These are phyloP conservation scores for Solioccasus polychromus DNA, from an alignment of 768 basidiomycete species.

Conservation along the genomic window DNA sequence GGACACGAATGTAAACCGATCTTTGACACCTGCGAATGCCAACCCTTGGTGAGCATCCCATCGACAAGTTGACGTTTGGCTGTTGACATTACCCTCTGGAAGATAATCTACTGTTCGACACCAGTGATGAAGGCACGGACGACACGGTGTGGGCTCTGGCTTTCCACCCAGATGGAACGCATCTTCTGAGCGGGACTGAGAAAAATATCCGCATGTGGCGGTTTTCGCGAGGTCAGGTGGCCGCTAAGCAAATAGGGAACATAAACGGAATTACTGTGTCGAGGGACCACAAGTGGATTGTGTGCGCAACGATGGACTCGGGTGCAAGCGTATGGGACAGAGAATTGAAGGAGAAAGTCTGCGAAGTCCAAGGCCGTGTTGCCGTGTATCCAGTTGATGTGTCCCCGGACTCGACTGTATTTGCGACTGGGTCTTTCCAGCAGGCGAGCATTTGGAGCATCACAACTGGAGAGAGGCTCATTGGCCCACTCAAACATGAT, in stretches of 20 bases:
- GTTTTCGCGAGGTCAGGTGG: background rate
- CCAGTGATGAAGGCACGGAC: no score
- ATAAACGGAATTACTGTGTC: background rate
- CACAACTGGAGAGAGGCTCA: background rate
- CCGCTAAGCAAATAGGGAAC: no score
- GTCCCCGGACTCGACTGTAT: background rate
- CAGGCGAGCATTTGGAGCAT: background rate
- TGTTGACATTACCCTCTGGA: no score
- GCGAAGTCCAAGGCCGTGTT: background rate
- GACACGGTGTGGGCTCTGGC: no score
- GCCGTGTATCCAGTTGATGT: background rate
- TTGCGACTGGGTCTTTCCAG: background rate
- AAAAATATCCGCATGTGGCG: no score
- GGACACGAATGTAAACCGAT: no score
- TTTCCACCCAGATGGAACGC: background rate
- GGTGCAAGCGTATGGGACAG: slow-evolving; percentile 1
- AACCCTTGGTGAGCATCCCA: no score
- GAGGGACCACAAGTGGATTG: background rate
- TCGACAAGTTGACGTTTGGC: no score
- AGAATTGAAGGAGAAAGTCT: no score
- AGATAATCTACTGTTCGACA: no score
- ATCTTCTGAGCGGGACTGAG: background rate
- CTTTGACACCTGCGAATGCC: no score
- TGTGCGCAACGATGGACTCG: background rate
- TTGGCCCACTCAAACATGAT: background rate